Evolutionary conservation across 495 filamentous ascomycete genomes (phyloP).

Genomic region (Lichenothelia convexa): DNA sequence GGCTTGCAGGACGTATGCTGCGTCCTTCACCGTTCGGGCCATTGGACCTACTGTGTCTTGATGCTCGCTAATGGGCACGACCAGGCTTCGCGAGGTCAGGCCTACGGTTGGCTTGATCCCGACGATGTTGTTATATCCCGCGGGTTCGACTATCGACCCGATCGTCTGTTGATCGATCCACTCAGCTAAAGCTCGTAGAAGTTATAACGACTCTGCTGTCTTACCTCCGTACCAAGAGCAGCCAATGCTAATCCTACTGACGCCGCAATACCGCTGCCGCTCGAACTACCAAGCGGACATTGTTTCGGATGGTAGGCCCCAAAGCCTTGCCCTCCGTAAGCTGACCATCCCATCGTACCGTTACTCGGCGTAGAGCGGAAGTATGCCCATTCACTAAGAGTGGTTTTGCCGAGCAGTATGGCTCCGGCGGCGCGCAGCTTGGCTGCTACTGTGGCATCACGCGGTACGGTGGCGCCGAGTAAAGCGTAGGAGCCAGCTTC

Average conservation of each 20-base stretch:
- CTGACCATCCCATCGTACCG: slow-evolving; percentile 4
- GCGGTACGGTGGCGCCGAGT: slow-evolving; percentile 27
- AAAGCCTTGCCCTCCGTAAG: slow-evolving; percentile 4
- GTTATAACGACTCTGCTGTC: slow-evolving; percentile 1
- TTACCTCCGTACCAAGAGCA: slow-evolving; percentile 28
- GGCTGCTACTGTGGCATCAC: slow-evolving; percentile 27
- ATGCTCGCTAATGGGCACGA: slow-evolving; percentile 4
- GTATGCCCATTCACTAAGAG: slow-evolving; percentile 26
- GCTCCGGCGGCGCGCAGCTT: slow-evolving; percentile 31
- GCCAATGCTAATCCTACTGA: slow-evolving; percentile 32
- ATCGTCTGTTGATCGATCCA: slow-evolving; percentile 7
- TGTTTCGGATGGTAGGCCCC: slow-evolving; percentile 1
- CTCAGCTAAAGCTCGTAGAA: not conserved
- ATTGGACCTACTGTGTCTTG: slow-evolving; percentile 7
- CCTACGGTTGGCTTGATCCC: slow-evolving; percentile 8
- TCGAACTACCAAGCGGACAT: slow-evolving; percentile 5
- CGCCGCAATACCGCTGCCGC: slow-evolving; percentile 27
- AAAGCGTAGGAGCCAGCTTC: slow-evolving; percentile 9
- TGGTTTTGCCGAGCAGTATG: slow-evolving; percentile 32
- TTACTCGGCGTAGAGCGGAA: not conserved
- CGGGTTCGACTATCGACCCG: slow-evolving; percentile 6
- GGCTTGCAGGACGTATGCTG: slow-evolving; percentile 2
- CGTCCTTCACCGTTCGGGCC: slow-evolving; percentile 5
- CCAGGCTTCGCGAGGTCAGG: slow-evolving; percentile 5
- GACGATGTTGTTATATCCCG: slow-evolving; percentile 3